phyloP scores from a whole-genome alignment of 139 green algal genomes.

The Deuterostichococcus epilithicus region DNA sequence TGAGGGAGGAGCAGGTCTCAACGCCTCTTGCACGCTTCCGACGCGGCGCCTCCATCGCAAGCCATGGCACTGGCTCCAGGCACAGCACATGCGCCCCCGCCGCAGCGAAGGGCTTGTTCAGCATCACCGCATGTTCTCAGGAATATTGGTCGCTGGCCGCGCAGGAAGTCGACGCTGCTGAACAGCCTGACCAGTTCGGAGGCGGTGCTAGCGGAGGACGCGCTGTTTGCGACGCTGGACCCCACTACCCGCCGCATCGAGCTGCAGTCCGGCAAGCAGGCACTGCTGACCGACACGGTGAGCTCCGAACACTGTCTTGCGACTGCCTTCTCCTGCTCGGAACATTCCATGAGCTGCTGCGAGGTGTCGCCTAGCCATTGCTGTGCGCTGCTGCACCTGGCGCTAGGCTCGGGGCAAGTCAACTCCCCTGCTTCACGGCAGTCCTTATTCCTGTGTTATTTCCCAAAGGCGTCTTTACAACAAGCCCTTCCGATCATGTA shows the following conservation, averaged over 20 bases:
- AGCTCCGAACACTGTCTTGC: constrained; percentile 38
- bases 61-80: too few species aligned
- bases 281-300: constrained; percentile 93
- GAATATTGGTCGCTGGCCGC: not conserved
- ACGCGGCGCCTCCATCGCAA: too few species aligned
- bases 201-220: constrained; percentile 85
- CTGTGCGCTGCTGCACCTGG: not conserved
- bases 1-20: too few species aligned
- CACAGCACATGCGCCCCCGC: too few species aligned
- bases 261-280: constrained; percentile 66
- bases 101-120: constrained; percentile 70
- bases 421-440: too few species aligned
- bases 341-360: not conserved
- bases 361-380: not conserved
- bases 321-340: not conserved
- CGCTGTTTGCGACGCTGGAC: constrained; percentile 98
- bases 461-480: too few species aligned
- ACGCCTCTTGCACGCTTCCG: too few species aligned
- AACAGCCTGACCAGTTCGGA: constrained; percentile 57
- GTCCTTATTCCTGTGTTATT: too few species aligned
- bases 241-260: constrained; percentile 84
- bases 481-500: too few species aligned
- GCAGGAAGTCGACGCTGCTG: constrained; percentile 71
- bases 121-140: constrained; percentile 76
- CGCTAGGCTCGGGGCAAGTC: too few species aligned